Evolutionary conservation across 164 flowering plant genomes (phyloP).

Genomic region (Malania oleifera): DNA sequence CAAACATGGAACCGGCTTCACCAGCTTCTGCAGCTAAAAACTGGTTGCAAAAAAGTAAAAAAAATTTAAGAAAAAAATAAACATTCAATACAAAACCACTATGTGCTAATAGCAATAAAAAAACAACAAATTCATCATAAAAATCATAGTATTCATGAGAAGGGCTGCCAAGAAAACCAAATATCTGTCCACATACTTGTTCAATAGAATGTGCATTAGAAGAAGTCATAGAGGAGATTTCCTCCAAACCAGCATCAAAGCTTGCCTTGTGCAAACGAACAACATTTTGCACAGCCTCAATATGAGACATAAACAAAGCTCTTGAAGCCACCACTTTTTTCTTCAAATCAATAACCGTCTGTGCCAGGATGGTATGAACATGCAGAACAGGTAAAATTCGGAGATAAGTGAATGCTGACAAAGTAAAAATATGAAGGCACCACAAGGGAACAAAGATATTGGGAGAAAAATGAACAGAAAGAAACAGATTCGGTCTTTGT

Average conservation of each 20-base stretch:
- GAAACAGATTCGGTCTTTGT: background rate
- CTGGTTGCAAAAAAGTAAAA: constrained; percentile 25
- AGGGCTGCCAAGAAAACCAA: background rate
- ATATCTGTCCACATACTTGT: constrained; percentile 38
- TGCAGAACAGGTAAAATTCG: background rate
- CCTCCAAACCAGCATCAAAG: constrained; percentile 69
- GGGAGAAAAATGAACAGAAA: background rate
- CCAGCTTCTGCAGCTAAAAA: constrained; percentile 44
- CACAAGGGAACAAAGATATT: background rate
- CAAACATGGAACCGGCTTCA: constrained; percentile 56
- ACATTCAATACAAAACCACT: background rate
- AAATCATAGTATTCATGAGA: background rate
- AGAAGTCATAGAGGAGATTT: constrained; percentile 51
- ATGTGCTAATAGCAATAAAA: background rate
- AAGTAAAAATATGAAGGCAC: background rate
- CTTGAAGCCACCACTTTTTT: constrained; percentile 54
- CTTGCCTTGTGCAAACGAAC: constrained; percentile 80
- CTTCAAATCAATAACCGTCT: constrained; percentile 66
- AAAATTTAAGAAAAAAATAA: background rate
- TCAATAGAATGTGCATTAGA: constrained; percentile 47
- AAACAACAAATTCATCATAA: background rate
- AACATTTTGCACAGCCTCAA: constrained; percentile 87
- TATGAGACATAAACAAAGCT: constrained; percentile 61
- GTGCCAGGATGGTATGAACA: constrained; percentile 1
- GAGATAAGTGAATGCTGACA: background rate